Conservation (phyloP, 345 rosid species). For the Syzygium grande region DNA sequence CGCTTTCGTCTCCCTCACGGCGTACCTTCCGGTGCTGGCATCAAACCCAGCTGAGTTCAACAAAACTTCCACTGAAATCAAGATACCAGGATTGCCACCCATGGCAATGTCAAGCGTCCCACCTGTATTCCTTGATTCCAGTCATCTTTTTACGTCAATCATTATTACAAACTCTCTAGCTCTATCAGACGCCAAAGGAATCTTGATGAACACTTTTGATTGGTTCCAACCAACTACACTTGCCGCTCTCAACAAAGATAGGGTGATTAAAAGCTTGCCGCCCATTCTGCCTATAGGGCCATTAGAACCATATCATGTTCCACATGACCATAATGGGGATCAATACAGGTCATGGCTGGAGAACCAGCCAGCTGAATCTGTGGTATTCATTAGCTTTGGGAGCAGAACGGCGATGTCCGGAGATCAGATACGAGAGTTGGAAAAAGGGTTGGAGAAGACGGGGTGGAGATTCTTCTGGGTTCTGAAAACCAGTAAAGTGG, state of each 20-base stretch:
- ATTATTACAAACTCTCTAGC: background rate
- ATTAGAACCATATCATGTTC: conserved; percentile 7
- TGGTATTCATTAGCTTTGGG: conserved; percentile 32
- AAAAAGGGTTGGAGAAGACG: conserved; percentile 20
- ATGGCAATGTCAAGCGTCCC: conserved; percentile 25
- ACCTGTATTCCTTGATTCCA: background rate
- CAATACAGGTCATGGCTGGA: conserved; percentile 22
- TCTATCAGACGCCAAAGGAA: conserved; percentile 8
- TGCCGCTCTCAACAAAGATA: conserved; percentile 2
- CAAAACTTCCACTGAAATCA: background rate
- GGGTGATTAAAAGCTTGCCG: conserved; percentile 2
- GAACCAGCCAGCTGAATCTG: conserved; percentile 18
- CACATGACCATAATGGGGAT: background rate
- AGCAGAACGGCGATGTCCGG: conserved; percentile 23
- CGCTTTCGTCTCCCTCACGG: conserved; percentile 5
- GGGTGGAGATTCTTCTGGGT: conserved; percentile 33
- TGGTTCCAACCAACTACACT: conserved; percentile 13
- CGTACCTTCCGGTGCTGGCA: background rate
- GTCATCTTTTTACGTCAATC: background rate
- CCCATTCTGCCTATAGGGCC: conserved; percentile 23
- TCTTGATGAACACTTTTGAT: conserved; percentile 26
- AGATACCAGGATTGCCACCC: conserved; percentile 21
- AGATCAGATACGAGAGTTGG: conserved; percentile 31
- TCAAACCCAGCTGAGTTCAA: background rate
- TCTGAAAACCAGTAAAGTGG: conserved; percentile 18